These are phyloP conservation scores for Camellia oleifera DNA, from an alignment of 179 eudicot genomes.

Conservation along the genomic window DNA sequence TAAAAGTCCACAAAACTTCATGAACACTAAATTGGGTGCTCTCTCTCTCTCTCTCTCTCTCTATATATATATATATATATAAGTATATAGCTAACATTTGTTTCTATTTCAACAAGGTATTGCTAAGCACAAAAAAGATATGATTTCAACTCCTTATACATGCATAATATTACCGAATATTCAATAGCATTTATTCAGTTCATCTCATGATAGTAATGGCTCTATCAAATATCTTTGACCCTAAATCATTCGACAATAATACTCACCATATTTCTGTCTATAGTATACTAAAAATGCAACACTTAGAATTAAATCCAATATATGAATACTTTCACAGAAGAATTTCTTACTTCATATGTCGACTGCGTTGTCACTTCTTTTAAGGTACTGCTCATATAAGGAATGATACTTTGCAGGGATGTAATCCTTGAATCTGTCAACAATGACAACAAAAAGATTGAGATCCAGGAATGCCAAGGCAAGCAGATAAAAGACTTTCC, in stretches of 20 bases:
- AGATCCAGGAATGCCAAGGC: too few species aligned
- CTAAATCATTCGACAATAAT: too few species aligned
- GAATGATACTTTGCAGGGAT: conserved; percentile 73
- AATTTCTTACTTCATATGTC: conserved; percentile 27
- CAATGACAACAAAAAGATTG: conserved; percentile 4
- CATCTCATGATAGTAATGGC: too few species aligned
- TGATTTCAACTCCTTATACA: neutral
- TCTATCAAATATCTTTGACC: neutral
- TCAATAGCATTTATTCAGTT: too few species aligned
- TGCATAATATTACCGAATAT: neutral
- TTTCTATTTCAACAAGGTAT: neutral
- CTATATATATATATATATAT: too few species aligned
- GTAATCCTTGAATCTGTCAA: conserved; percentile 76
- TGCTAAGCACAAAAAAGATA: neutral
- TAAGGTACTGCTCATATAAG: conserved; percentile 59
- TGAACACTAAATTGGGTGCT: too few species aligned
- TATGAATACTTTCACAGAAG: neutral
- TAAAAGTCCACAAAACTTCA: too few species aligned
- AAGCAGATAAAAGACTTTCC: too few species aligned
- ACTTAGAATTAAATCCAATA: neutral
- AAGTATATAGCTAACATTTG: neutral
- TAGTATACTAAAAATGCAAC: neutral
- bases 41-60: too few species aligned
- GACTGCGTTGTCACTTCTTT: conserved; percentile 28
- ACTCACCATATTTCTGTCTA: too few species aligned